A percentile compares a stretch with the other conserved stretches of the same genome.
phyloP scores from a whole-genome alignment of 106 monocot genomes.

The Narthecium ossifragum region DNA sequence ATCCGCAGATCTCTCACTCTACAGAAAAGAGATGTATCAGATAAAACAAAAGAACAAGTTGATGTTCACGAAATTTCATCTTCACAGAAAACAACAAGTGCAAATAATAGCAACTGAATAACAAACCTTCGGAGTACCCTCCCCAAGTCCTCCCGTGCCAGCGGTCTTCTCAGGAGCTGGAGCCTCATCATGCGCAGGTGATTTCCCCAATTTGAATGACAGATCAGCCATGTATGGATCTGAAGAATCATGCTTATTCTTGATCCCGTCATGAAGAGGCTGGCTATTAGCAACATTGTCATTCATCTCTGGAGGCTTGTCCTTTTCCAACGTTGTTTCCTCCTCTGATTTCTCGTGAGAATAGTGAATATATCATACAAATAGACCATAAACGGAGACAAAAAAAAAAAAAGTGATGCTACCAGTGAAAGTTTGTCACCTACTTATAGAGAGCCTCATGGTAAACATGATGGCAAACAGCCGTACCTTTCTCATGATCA shows the following conservation, averaged over 20 bases:
- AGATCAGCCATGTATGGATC: constrained; percentile 35
- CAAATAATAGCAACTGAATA: neutral
- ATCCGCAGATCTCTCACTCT: constrained; percentile 91
- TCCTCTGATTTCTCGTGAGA: constrained; percentile 17
- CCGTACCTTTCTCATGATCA: constrained; percentile 38
- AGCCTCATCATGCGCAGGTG: constrained; percentile 46
- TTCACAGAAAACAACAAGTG: neutral
- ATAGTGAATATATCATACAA: neutral
- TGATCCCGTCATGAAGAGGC: constrained; percentile 5
- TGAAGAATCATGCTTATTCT: constrained; percentile 26
- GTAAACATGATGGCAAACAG: neutral
- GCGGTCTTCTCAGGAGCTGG: constrained; percentile 19
- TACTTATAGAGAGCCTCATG: no score
- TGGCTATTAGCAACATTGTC: constrained; percentile 5
- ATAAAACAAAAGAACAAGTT: neutral
- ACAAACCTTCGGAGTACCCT: constrained; percentile 88
- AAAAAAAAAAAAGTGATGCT: neutral
- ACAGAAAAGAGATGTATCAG: constrained; percentile 1
- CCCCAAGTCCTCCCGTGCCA: constrained; percentile 53
- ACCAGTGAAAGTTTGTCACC: no score
- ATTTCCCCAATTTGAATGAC: constrained; percentile 66
- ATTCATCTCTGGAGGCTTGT: neutral
- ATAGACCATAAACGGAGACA: neutral
- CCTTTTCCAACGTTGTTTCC: constrained; percentile 9
- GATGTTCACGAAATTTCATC: no score